Evolutionary conservation across 306 rosid genomes (phyloP).

Genomic region (Spatholobus suberectus): DNA sequence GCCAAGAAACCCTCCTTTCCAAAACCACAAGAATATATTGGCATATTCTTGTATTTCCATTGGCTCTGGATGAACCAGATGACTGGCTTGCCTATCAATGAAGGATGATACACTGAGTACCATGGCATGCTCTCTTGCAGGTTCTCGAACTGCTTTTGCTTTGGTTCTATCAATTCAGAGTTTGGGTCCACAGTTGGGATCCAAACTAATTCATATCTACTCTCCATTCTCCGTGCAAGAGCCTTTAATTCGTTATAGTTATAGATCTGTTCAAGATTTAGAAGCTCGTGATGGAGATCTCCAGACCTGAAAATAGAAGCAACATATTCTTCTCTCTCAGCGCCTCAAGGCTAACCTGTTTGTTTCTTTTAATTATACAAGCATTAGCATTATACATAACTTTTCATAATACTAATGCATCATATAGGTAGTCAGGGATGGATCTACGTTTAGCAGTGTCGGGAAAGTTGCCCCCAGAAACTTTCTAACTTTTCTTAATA

Average conservation of each 20-base stretch:
- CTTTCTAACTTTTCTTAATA: too few relatives aligned
- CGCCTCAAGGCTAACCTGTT: constrained; percentile 65
- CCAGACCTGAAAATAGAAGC: constrained; percentile 61
- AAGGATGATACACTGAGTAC: constrained; percentile 59
- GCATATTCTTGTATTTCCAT: too few relatives aligned
- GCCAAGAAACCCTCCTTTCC: too few relatives aligned
- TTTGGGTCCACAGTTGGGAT: too few relatives aligned
- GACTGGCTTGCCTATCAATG: too few relatives aligned
- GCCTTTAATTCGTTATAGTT: constrained; percentile 57
- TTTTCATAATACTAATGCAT: not conserved
- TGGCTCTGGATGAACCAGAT: too few relatives aligned
- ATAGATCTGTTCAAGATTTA: constrained; percentile 64
- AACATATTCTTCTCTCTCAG: constrained; percentile 67
- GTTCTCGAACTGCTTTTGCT: constrained; percentile 47
- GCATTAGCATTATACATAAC: constrained; percentile 10
- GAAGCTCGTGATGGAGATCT: constrained; percentile 58
- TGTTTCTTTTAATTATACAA: constrained; percentile 20
- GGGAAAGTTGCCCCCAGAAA: too few relatives aligned
- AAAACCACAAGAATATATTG: too few relatives aligned
- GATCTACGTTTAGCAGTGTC: too few relatives aligned
- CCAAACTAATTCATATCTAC: constrained; percentile 70
- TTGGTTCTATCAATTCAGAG: constrained; percentile 44
- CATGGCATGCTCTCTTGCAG: constrained; percentile 48
- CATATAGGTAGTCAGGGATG: not conserved
- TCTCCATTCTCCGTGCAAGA: too few relatives aligned